Evolutionary conservation across 2,329 filamentous ascomycete species (phyloP), one percentile per base, ranked within the genome.

Genomic region (Monosporascus sp.): DNA sequence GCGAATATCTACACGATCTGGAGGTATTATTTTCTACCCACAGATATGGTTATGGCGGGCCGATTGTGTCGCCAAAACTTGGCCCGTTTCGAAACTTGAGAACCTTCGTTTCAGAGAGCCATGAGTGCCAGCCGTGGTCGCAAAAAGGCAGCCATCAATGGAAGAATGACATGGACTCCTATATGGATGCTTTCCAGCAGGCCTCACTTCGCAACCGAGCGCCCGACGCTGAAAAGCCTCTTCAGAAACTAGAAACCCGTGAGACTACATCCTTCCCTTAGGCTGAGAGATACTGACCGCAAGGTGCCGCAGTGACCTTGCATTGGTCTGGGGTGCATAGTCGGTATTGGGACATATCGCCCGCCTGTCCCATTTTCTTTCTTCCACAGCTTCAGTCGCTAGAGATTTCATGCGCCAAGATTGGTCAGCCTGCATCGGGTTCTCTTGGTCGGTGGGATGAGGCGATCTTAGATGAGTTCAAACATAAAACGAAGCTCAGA

Each of bases 21-120:
- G 24, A 49, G 9, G 25, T 59, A 18, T 18, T 55, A 20, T 57
- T 49, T 48, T 57, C 54, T 22, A 54, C 49, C 9, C 11, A 9
- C 9, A 27, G 22, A 9, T 55, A 57, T 37, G 27, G 53, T 18
- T 24, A 34, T 49, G 14, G 38, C 11, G 18, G 25, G 4, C n/a
- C 14, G 11, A 27, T 48, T 9, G 34, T 18, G 34, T 36, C 36
- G 14, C 51, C 48, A 17, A 50, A 55, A n/a, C 55, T 59, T 11
- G 47, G 51, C 15, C 37, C 36, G 20, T 57, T 57, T 20, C 36
- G 49, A 2, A 55, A 52, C 20, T 45, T 59, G 11, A 49, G 24
- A 18, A 49, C 54, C 2, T 54, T 59, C 36, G 53, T 52, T 36
- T 57, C 53, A 2, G 55, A 57, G 38, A 57, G 57, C 31, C 51